Evolutionary conservation across 1,284 basidiomycete species (phyloP).

Genomic region (Marasmius tenuissimus): DNA sequence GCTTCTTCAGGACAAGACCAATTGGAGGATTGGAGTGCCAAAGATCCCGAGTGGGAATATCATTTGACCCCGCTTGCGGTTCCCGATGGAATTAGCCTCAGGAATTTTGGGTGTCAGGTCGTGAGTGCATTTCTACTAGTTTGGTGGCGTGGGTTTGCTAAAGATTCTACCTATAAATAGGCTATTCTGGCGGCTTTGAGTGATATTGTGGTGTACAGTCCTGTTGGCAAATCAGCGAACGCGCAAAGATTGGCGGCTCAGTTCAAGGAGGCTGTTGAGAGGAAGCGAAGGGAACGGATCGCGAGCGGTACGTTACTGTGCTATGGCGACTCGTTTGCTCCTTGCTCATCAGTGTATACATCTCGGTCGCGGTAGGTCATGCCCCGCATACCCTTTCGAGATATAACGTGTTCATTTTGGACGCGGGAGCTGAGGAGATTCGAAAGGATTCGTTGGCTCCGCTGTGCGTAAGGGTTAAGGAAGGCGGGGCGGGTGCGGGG

Average conservation of each 20-base stretch:
- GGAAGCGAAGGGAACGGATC: conserved; percentile 20
- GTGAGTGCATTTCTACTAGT: conserved; percentile 44
- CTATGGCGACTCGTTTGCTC: background rate
- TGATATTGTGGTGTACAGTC: conserved; percentile 86
- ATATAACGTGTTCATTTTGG: conserved; percentile 89
- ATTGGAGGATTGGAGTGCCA: background rate
- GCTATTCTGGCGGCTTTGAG: conserved; percentile 86
- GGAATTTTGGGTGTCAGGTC: conserved; percentile 83
- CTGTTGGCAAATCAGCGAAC: conserved; percentile 43
- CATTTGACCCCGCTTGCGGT: conserved; percentile 66
- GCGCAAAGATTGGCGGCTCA: conserved; percentile 58
- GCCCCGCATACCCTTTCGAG: conserved; percentile 41
- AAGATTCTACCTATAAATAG: conserved; percentile 23
- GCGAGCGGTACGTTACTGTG: background rate
- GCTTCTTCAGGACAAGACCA: background rate
- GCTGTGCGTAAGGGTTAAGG: conserved; percentile 45
- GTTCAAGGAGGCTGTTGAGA: conserved; percentile 57
- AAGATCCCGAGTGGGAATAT: conserved; percentile 41
- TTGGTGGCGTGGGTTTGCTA: conserved; percentile 6
- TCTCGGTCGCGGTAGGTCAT: background rate
- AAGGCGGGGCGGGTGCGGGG: conserved; percentile 31
- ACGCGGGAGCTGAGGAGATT: conserved; percentile 56
- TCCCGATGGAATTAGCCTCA: conserved; percentile 72
- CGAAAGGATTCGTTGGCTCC: conserved; percentile 41
- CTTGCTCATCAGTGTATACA: background rate